Conservation (phyloP, 2,329 filamentous ascomycete genomes). For the Exophiala lecanii-corni region DNA sequence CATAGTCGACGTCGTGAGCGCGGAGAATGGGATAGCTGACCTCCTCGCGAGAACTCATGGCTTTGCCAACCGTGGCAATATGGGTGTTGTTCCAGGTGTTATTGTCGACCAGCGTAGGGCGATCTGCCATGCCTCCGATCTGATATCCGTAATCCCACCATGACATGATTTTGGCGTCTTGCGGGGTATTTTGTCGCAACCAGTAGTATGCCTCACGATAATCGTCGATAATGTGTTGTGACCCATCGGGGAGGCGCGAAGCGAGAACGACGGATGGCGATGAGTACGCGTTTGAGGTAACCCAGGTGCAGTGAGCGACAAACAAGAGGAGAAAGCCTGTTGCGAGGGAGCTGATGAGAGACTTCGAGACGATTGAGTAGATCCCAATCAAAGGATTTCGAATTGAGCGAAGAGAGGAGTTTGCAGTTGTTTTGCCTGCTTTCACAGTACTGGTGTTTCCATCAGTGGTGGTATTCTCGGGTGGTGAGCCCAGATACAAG, state of each 20-base stretch:
- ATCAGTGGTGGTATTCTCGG: conserved; percentile 39
- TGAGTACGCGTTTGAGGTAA: conserved; percentile 97
- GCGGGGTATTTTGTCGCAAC: conserved; percentile 92
- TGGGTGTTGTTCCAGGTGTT: conserved; percentile 99
- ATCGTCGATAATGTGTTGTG: conserved; percentile 97
- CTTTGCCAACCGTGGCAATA: conserved; percentile 97
- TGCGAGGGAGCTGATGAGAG: conserved; percentile 66
- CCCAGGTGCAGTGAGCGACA: conserved; percentile 97
- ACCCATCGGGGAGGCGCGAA: conserved; percentile 86
- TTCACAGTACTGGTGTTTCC: conserved; percentile 34
- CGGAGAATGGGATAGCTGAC: conserved; percentile 98
- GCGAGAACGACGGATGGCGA: conserved; percentile 95
- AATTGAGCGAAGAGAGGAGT: conserved; percentile 61
- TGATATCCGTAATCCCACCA: conserved; percentile 99
- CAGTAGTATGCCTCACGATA: conserved; percentile 99
- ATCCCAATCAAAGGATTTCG: conserved; percentile 75
- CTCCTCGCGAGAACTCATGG: conserved; percentile 95
- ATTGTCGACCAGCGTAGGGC: conserved; percentile 95
- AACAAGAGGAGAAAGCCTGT: conserved; percentile 84
- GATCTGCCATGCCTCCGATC: conserved; percentile 98
- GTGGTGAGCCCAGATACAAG: conserved; percentile 62
- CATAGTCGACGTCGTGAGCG: conserved; percentile 97
- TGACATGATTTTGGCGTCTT: conserved; percentile 97
- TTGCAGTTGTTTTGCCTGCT: conserved; percentile 55
- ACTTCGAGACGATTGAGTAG: conserved; percentile 74